Evolutionary conservation across 208 protist species (phyloP), one percentile per base, ranked within the genome.

Genomic region (Leishmania lainsoni): DNA sequence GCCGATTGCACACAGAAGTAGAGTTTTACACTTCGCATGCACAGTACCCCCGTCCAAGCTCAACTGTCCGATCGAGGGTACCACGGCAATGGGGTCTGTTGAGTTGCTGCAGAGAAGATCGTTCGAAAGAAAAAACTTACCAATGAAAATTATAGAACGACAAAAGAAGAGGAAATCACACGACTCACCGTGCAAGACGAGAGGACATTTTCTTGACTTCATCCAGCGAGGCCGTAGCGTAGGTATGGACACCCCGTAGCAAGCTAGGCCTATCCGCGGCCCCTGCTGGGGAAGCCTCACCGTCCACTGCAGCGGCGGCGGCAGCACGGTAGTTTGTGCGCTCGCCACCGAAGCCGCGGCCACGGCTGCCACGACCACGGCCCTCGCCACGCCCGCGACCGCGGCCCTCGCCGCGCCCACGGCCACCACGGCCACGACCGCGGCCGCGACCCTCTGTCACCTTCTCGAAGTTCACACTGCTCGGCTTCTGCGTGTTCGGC

Each of bases 401-500:
- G 58, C 87, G 83, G 66, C 89, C 87, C 73, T 86, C 88, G 52
- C 89, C 83, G 17, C 86, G 81, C 4, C 85, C 90, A 56, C 90
- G 88, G 65, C 89, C 92, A 78, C 91, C 85, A 45, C 88, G 78
- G 58, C 88, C 85, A 51, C 83, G 82, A 74, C 85, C 88, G 52
- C 88, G 86, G 52, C 84, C 85, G 71, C 86, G 89, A 58, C 84
- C 83, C 73, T 86, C 83, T n/a, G 79, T 78, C 59, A 81, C 73
- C 81, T 89, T 91, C 86, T 96, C 92, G 86, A 89, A 90, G 45
- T 70, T 81, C 66, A 83, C 80, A 70, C 74, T 80, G 76, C 86
- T 94, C 48, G 82, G 82, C 92, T 98, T 98, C 74, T 98, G 92
- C 65, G 93, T 99, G 87, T 95, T 94, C 76, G 98, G 98, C 75